Evolutionary conservation across 352 stramenopile species (phyloP), one percentile per base, ranked within the genome.

Genomic region (Aphanomyces stellatus): DNA sequence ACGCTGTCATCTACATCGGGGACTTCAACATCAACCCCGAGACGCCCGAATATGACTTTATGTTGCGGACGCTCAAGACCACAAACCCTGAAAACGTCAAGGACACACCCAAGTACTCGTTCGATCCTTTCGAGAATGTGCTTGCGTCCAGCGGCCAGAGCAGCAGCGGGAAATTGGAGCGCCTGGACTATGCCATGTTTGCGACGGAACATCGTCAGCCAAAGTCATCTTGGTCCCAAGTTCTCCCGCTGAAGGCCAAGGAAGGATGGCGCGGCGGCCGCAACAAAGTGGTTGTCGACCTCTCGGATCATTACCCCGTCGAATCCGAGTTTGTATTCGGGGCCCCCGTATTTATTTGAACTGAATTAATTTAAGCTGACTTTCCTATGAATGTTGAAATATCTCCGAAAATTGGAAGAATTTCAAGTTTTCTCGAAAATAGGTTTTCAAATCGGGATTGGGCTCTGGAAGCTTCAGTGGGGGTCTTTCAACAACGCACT

Each of bases 291-390:
- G 70, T 85, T 15, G 60, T 83, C 17, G 81, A 90, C 34, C 65
- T 90, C 17, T 90, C 81, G 28, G 81, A 90, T 40, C 81, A 90
- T 48, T 90, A 88, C 56, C 81, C 81, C 5, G 78, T 90, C 33
- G 22, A 88, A 2, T 74, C 61, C n/a, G 75, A 90, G 55, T 74
- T 90, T 7, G 60, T 75, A 37, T 88, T 84, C 37, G 37, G n/a
- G n/a, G 37, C 13, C 37, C 11, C 2, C 37, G 13, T 46, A 46
- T 46, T 46, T 46, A 46, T 46, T 46, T 46, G 11, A 46, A n/a
- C n/a, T n/a, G n/a, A n/a, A n/a, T n/a, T n/a, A n/a, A n/a, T n/a
- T n/a, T n/a, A n/a, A n/a, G n/a, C n/a, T n/a, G n/a, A n/a, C n/a
- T n/a, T n/a, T n/a, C n/a, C n/a, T n/a, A n/a, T n/a, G n/a, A n/a